Base-by-base conservation (phyloP, 2,329 filamentous ascomycete genomes). In the Penicillium glabrum region DNA sequence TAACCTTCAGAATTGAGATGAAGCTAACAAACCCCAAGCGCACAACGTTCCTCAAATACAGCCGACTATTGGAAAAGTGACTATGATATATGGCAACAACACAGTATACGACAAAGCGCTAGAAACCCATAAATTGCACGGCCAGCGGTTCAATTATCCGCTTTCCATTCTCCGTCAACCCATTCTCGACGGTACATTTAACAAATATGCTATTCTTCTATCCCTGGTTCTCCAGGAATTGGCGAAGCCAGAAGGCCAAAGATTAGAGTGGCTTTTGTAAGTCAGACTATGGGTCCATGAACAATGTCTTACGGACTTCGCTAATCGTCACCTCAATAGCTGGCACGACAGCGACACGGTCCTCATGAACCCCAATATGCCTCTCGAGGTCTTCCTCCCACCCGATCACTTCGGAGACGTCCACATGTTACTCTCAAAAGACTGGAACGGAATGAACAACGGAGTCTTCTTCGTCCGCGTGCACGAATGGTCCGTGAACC, bases 191-290 rank as follows among this genome's bases (percentile, higher is more conserved):
- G 74, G 73, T 2, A 72, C 67, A 49, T 71, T 72, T 66, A 75
- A 74, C 57, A 75, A 75, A 46, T 65, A 69, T 26, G 60, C 62
- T 16, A 73, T 70, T 54, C 58, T 71, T 27, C 48, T 67, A 21
- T 64, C 66, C 39, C 47, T 73, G 29, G 51, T 76, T 10, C 63
- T 75, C 26, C 56, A 63, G 13, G 73, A 76, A 56, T 49, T 75
- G 50, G 66, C 64, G 14, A 72, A 73, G 56, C 67, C 70, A 6
- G 54, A 60, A 11, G 60, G 53, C 8, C 59, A 72, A 46, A 63
- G 73, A 33, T 53, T 72, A 14, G 67, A 75, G 52, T 75, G 73
- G 73, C 59, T 75, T 33, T 70, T 75, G 70, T 73, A 56, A 41
- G 68, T 62, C 29, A 31, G 43, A n/a, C 19, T 11, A 19, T 41